Evolutionary conservation across 2,329 filamentous ascomycete genomes (phyloP).

Genomic region (Furcasterigmium furcatum): DNA sequence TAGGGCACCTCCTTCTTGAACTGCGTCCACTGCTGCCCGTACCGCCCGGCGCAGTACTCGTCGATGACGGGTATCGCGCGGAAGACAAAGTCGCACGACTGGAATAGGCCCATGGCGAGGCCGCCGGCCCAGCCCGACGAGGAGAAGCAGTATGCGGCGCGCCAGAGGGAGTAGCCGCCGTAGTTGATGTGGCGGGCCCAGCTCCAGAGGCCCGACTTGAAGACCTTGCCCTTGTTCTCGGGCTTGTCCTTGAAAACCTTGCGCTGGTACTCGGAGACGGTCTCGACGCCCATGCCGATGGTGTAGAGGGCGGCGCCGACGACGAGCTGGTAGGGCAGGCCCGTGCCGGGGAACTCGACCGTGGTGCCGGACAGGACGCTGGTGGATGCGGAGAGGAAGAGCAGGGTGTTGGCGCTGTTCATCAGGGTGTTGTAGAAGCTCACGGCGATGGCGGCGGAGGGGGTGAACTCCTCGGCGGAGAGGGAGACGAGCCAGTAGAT

Average conservation of each 20-base stretch:
- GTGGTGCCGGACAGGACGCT: conserved; percentile 27
- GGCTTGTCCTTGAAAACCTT: conserved; percentile 31
- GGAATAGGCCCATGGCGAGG: conserved; percentile 19
- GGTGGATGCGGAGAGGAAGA: conserved; percentile 46
- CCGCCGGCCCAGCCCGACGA: conserved; percentile 31
- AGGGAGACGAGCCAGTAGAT: conserved; percentile 47
- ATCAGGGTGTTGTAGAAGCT: conserved; percentile 48
- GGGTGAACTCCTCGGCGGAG: conserved; percentile 46
- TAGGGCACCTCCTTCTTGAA: conserved; percentile 34
- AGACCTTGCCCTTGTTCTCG: conserved; percentile 33
- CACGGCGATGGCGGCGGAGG: conserved; percentile 36
- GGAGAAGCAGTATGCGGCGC: conserved; percentile 26
- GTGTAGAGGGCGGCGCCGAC: conserved; percentile 47
- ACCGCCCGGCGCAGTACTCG: conserved; percentile 30
- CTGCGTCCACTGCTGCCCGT: conserved; percentile 32
- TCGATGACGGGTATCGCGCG: conserved; percentile 28
- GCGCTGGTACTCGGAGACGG: conserved; percentile 54
- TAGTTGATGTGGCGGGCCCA: conserved; percentile 37
- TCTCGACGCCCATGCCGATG: conserved; percentile 50
- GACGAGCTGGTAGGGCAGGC: conserved; percentile 27
- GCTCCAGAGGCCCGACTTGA: conserved; percentile 32
- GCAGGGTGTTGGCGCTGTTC: conserved; percentile 53
- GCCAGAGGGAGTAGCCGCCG: conserved; percentile 31
- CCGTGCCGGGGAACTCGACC: conserved; percentile 12
- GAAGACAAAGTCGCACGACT: conserved; percentile 24